Percentiles rank a stretch among this genome's conserved stretches.
Conservation (phyloP, 495 filamentous ascomycete species). For the Neurospora sublineolata region DNA sequence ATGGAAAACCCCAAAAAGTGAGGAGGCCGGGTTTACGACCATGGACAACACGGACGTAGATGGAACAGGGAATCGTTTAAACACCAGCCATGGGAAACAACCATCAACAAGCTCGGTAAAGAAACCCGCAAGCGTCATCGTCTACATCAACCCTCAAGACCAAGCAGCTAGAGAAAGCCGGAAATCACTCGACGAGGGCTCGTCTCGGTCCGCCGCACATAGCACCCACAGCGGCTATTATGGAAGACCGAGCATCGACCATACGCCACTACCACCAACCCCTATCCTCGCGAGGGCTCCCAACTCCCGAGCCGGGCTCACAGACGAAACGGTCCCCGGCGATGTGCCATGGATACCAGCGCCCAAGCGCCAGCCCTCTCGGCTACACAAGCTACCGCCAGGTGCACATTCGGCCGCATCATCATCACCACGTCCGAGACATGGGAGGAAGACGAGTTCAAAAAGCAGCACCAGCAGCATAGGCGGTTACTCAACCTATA, state of each 20-base stretch:
- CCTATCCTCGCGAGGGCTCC: conserved; percentile 37
- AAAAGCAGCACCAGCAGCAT: conserved; percentile 32
- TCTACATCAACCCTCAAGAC: conserved; percentile 23
- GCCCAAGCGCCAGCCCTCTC: conserved; percentile 28
- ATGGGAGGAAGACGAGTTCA: conserved; percentile 26
- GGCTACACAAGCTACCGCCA: conserved; percentile 32
- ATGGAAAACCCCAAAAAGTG: conserved; percentile 29
- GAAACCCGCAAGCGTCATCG: conserved; percentile 34
- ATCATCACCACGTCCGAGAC: conserved; percentile 17
- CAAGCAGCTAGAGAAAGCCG: conserved; percentile 7
- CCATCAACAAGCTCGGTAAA: conserved; percentile 23
- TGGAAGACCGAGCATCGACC: conserved; percentile 28
- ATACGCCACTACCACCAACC: conserved; percentile 22
- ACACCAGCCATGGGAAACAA: conserved; percentile 22
- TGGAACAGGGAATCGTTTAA: conserved; percentile 13
- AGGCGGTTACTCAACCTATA: conserved; percentile 17
- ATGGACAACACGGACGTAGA: conserved; percentile 11
- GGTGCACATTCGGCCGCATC: background rate
- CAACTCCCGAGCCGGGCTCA: conserved; percentile 36
- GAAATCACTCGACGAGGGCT: conserved; percentile 24
- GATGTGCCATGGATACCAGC: conserved; percentile 33
- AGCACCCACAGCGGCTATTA: conserved; percentile 3
- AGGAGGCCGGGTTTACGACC: conserved; percentile 10
- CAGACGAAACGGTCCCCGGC: conserved; percentile 37
- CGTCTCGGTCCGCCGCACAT: conserved; percentile 21